Evolutionary conservation across 192 early-diverging fungal genomes (phyloP).

Genomic region (Backusella mclennaniae): DNA sequence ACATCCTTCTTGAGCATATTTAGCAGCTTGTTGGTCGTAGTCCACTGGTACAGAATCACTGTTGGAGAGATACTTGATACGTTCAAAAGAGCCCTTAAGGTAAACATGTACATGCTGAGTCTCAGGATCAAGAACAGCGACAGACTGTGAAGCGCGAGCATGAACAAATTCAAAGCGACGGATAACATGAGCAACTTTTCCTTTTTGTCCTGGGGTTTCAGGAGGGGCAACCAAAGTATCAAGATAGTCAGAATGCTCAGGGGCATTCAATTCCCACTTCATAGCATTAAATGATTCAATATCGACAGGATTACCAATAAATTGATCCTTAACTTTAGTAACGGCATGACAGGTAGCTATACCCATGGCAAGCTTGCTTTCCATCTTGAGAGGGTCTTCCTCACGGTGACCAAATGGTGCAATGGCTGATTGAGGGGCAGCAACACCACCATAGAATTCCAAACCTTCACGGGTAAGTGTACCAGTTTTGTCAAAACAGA

Average conservation of each 20-base stretch:
- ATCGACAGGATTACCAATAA: conserved; percentile 77
- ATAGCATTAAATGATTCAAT: conserved; percentile 74
- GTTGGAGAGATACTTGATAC: conserved; percentile 50
- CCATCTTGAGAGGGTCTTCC: conserved; percentile 32
- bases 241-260: conserved; percentile 30
- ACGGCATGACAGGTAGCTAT: conserved; percentile 69
- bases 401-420: conserved; percentile 26
- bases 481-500: conserved; percentile 80
- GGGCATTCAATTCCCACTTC: conserved; percentile 41
- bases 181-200: conserved; percentile 47
- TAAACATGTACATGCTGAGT: conserved; percentile 60
- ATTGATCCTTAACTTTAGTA: conserved; percentile 49
- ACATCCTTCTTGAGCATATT: conserved; percentile 69
- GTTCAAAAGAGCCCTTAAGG: conserved; percentile 82
- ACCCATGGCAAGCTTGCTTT: conserved; percentile 34
- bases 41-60: conserved; percentile 48
- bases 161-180: conserved; percentile 80
- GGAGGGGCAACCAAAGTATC: conserved; percentile 52
- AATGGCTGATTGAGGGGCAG: background rate
- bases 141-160: conserved; percentile 72
- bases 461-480: conserved; percentile 76
- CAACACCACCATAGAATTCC: conserved; percentile 55
- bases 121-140: conserved; percentile 56
- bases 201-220: conserved; percentile 22
- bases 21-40: conserved; percentile 53